Base-by-base conservation (phyloP, 768 basidiomycete species). In the Brasilioporus rufonigricans region DNA sequence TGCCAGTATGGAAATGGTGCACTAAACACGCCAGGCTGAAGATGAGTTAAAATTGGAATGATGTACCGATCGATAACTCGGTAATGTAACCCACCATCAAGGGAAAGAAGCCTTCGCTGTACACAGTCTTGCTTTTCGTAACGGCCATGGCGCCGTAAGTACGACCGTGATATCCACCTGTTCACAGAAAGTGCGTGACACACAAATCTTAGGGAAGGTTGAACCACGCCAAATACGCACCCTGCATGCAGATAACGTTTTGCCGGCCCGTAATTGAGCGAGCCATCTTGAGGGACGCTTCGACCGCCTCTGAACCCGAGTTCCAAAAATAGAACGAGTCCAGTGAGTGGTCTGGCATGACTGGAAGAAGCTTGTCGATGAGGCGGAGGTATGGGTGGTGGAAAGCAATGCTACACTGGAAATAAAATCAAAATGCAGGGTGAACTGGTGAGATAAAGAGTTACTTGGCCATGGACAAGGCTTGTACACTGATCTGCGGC, bases 311-410 rank as follows among this genome's bases (percentile, higher is more conserved):
- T 1, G 92, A 87, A 3, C 96, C 96, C 2, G 93, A 95, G 76
- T 92, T 98, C 89, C 90, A 92, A 73, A 97, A 92, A 81, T 94
- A 97, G 80, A 98, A 98, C 24, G 91, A 91, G 69, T 96, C 89
- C 31, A 98, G 79, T 1, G 93, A 94, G 0, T 85, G 80, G 72
- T 95, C 75, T 2, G 95, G 95, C 93, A 98, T 94, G 55, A 89
- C 74, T 0, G 93, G 91, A 13, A 96, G 73, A 8, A 98, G 80
- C 51, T 81, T 81, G 69, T 96, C 82, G 65, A 98, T 88, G 62
- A 98, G 88, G 47, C 84, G 79, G 19, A 97, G 80, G 72, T 96
- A 93, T 0, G 93, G 91, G 59, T 80, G 83, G 62, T 91, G 86
- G 76, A 91, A 89, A 6, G 86, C 89, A 63, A 97, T 92, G 75